These are phyloP conservation scores for Pseudocercospora musae DNA, from an alignment of 2,329 filamentous ascomycete genomes.

Conservation along the genomic window DNA sequence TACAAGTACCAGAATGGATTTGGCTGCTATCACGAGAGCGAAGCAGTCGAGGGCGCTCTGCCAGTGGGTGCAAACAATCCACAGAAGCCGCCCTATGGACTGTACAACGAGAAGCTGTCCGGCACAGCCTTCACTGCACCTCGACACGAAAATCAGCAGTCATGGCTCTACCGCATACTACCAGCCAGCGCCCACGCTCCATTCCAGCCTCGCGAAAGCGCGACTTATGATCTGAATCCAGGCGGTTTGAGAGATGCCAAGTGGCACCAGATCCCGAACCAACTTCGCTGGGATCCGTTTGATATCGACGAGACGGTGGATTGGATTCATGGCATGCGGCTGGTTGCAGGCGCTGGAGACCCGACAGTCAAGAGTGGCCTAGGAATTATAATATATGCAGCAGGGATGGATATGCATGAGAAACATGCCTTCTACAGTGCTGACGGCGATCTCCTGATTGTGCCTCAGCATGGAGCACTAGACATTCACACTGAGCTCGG, in stretches of 20 bases:
- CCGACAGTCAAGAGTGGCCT: conserved; percentile 74
- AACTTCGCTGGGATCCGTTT: conserved; percentile 76
- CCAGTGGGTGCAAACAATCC: conserved; percentile 77
- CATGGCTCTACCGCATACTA: conserved; percentile 58
- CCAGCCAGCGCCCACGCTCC: conserved; percentile 58
- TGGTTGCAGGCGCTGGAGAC: conserved; percentile 76
- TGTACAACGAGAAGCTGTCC: conserved; percentile 73
- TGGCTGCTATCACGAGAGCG: conserved; percentile 72
- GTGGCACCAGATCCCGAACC: conserved; percentile 74
- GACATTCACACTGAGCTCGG: conserved; percentile 69
- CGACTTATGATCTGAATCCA: conserved; percentile 50
- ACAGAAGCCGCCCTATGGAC: conserved; percentile 71
- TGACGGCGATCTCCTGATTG: conserved; percentile 65
- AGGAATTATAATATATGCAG: conserved; percentile 77
- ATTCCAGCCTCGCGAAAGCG: conserved; percentile 50
- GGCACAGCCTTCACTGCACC: conserved; percentile 59
- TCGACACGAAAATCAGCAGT: conserved; percentile 55
- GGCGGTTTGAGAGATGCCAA: conserved; percentile 36
- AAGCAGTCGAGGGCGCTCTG: conserved; percentile 71
- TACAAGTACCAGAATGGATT: conserved; percentile 81
- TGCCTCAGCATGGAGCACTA: conserved; percentile 62
- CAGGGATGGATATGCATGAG: conserved; percentile 72
- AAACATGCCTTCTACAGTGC: conserved; percentile 78
- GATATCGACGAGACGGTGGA: conserved; percentile 67
- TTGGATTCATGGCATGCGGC: conserved; percentile 66